Conservation (phyloP, 2,329 filamentous ascomycete species). For the Reticulascus tulasneorum region DNA sequence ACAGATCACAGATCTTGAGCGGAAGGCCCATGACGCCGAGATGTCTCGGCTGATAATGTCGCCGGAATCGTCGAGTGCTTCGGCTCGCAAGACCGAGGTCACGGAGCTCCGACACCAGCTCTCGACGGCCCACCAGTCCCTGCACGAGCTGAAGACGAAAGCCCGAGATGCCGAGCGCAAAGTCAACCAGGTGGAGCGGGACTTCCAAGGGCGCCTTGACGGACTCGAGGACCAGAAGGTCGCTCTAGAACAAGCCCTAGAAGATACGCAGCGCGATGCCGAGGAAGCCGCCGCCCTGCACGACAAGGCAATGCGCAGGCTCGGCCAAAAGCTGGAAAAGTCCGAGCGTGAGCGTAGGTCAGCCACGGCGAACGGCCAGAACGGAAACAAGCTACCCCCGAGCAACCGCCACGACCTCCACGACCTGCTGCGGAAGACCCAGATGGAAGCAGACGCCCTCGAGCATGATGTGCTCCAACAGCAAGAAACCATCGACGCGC, state of each 20-base stretch:
- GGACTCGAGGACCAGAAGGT: constrained; percentile 58
- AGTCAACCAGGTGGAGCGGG: constrained; percentile 34
- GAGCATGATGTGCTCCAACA: constrained; percentile 68
- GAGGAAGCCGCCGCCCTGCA: constrained; percentile 43
- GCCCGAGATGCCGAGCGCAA: constrained; percentile 49
- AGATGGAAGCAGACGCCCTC: constrained; percentile 64
- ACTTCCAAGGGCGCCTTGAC: constrained; percentile 51
- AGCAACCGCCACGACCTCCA: constrained; percentile 45
- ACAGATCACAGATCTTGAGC: constrained; percentile 63
- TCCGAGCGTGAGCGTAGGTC: constrained; percentile 43
- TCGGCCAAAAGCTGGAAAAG: constrained; percentile 47
- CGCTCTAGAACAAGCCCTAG: constrained; percentile 55
- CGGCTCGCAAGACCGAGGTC: constrained; percentile 53
- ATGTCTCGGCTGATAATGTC: constrained; percentile 45
- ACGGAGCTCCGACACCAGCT: constrained; percentile 58
- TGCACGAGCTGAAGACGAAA: constrained; percentile 49
- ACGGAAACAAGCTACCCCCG: constrained; percentile 21
- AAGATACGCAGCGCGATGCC: constrained; percentile 48
- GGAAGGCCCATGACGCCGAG: constrained; percentile 61
- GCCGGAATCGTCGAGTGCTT: constrained; percentile 46
- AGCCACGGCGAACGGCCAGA: constrained; percentile 24
- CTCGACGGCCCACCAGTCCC: constrained; percentile 53
- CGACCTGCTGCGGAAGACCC: constrained; percentile 56
- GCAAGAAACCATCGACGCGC: constrained; percentile 58
- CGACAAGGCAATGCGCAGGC: constrained; percentile 36